Percentiles rank a stretch among this genome's conserved stretches.
Evolutionary conservation across 2,329 filamentous ascomycete genomes (phyloP).

Genomic region (Talaromyces sp.): DNA sequence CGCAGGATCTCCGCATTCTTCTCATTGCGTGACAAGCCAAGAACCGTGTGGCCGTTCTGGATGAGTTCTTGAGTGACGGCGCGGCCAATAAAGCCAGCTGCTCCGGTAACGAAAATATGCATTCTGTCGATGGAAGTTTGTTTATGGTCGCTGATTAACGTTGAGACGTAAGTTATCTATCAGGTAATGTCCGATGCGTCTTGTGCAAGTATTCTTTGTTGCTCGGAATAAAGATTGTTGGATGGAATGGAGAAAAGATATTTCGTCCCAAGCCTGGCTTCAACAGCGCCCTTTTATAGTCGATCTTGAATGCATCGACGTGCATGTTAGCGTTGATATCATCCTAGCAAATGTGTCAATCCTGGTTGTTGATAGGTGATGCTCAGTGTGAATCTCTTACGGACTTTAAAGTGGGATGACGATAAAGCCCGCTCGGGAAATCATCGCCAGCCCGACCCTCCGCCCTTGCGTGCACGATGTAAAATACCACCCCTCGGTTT

Average conservation of each 20-base stretch:
- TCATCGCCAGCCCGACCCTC: neutral
- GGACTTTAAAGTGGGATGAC: constrained; percentile 9
- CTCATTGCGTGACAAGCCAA: constrained; percentile 41
- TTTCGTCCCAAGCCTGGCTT: neutral
- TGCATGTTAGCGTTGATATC: neutral
- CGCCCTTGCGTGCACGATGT: neutral
- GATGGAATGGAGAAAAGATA: neutral
- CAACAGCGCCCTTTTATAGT: neutral
- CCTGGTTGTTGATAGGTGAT: neutral
- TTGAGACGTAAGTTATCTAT: too few relatives aligned
- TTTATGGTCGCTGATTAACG: neutral
- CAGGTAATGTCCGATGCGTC: neutral
- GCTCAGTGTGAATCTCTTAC: neutral
- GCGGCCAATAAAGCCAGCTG: constrained; percentile 44
- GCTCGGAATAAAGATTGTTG: neutral
- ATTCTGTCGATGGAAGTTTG: neutral
- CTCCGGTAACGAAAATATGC: constrained; percentile 42
- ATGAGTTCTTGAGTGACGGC: constrained; percentile 40
- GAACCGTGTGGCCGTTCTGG: constrained; percentile 38
- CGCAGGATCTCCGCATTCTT: constrained; percentile 28
- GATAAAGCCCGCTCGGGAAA: constrained; percentile 9
- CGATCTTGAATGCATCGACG: neutral
- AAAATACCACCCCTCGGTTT: neutral
- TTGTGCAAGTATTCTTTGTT: neutral
- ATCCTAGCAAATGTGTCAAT: neutral